Conservation (phyloP, 257 asterid genomes). For the Thymus mandschuricus region DNA sequence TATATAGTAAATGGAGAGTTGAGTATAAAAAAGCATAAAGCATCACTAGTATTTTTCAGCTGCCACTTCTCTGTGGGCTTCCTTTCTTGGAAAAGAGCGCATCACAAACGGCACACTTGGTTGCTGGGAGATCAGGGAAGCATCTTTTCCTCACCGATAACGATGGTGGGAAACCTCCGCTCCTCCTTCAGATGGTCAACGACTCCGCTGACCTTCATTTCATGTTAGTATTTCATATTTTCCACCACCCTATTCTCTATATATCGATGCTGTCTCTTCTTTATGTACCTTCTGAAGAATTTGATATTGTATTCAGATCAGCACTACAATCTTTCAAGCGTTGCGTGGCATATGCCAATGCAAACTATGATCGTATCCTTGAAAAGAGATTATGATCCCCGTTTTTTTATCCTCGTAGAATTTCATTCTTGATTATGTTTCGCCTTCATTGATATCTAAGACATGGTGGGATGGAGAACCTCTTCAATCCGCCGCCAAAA, state of each 20-base stretch:
- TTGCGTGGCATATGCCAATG: conserved; percentile 92
- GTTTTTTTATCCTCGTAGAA: conserved; percentile 13
- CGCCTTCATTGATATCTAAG: conserved; percentile 60
- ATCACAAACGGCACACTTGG: conserved; percentile 81
- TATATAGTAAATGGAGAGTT: not conserved
- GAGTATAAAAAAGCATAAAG: conserved; percentile 6
- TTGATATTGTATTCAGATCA: conserved; percentile 52
- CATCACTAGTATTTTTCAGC: conserved; percentile 42
- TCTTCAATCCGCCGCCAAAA: conserved; percentile 87
- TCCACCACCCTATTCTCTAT: not conserved
- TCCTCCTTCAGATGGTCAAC: conserved; percentile 76
- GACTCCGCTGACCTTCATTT: conserved; percentile 72
- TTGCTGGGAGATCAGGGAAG: conserved; percentile 91
- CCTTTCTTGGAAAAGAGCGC: conserved; percentile 84
- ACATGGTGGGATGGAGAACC: conserved; percentile 97
- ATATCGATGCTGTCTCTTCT: not conserved
- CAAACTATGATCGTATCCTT: conserved; percentile 91
- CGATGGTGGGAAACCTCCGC: conserved; percentile 80
- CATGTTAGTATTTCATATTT: conserved; percentile 56
- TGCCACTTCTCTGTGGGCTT: conserved; percentile 90
- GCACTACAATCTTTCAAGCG: conserved; percentile 86
- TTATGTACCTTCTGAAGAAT: conserved; percentile 24
- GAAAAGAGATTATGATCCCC: conserved; percentile 5
- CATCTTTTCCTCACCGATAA: conserved; percentile 88
- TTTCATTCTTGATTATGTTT: conserved; percentile 26